phyloP scores from a whole-genome alignment of 73 alveolate genomes.

The Paramecium bursaria region DNA sequence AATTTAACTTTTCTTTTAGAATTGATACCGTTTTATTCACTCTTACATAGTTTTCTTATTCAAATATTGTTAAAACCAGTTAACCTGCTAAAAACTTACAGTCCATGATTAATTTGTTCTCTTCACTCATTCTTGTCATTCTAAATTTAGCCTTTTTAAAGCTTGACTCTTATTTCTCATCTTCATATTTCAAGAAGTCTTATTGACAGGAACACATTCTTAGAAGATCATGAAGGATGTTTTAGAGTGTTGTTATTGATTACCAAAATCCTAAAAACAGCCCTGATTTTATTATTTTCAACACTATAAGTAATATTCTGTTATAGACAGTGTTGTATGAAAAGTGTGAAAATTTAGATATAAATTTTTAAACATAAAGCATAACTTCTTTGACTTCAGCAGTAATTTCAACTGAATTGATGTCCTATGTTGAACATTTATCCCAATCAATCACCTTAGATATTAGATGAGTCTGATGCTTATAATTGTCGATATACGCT shows the following conservation, averaged over 20 bases:
- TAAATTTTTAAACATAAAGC: constrained; percentile 5
- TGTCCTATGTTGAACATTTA: background rate
- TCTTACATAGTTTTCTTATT: constrained; percentile 23
- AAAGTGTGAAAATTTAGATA: constrained; percentile 44
- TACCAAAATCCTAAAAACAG: background rate
- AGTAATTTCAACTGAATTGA: background rate
- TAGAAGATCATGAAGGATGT: constrained; percentile 18
- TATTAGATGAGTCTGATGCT: background rate
- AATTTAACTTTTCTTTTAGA: no score
- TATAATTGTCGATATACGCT: constrained; percentile 14
- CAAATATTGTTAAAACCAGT: constrained; percentile 9
- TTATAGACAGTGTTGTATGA: constrained; percentile 27
- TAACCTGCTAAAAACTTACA: constrained; percentile 31
- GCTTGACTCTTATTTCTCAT: background rate
- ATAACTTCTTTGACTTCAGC: background rate
- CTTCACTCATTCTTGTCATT: constrained; percentile 27
- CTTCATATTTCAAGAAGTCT: constrained; percentile 33
- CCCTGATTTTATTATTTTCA: constrained; percentile 14
- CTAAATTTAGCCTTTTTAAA: constrained; percentile 45
- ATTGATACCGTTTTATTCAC: constrained; percentile 16
- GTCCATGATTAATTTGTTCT: constrained; percentile 47
- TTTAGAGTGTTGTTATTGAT: no score
- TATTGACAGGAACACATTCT: constrained; percentile 53
- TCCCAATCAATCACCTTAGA: constrained; percentile 46
- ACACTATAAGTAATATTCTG: background rate